Base-by-base conservation (phyloP, 2,329 filamentous ascomycete genomes). In the Colletotrichum tabaci region DNA sequence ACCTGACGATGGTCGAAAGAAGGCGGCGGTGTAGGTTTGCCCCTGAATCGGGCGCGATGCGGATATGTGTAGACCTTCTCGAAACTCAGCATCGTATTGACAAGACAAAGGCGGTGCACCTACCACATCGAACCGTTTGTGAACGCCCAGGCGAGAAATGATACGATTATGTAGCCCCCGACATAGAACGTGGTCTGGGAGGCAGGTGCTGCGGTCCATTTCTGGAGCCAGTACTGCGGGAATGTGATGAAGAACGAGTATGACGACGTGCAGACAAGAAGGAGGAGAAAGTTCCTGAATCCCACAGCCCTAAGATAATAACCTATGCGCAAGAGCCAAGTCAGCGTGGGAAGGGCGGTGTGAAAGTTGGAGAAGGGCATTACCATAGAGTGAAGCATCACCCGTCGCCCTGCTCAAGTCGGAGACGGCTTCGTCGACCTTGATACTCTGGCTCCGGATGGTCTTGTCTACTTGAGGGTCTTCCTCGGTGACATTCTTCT, bases 221-320 rank as follows among this genome's bases (percentile, higher is more conserved):
- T 47, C 10, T 68, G 61, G 3, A 74, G 21, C 71, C 53, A 74
- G 38, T 73, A 66, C 9, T 69, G 73, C 3, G 64, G 63, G 4
- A 71, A 63, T 1, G 69, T 72, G 2, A 71, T 16, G 8, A 62
- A 73, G 16, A 61, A 38, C 0, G 64, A 66, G n/a, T 61, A 69
- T 3, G 18, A 61, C 6, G 50, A 40, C 7, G 56, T 66, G 46
- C 71, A 74, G 10, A 49, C 55, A 47, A 55, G 64, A 53, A 61
- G 72, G n/a, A 65, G 4, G 2, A 65, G n/a, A 13, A 72, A 26
- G 18, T 72, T 69, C 1, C 46, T 26, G 10, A 56, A 4, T n/a
- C 50, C 56, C 1, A 62, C 56, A 3, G 67, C 64, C n/a, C 23
- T 26, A 1, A 67, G 26, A 13, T 71, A 71, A 12, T 67, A 71